Evolutionary conservation across 495 filamentous ascomycete species (phyloP), one percentile per base, ranked within the genome.

Genomic region (Penicillium cinerascens): DNA sequence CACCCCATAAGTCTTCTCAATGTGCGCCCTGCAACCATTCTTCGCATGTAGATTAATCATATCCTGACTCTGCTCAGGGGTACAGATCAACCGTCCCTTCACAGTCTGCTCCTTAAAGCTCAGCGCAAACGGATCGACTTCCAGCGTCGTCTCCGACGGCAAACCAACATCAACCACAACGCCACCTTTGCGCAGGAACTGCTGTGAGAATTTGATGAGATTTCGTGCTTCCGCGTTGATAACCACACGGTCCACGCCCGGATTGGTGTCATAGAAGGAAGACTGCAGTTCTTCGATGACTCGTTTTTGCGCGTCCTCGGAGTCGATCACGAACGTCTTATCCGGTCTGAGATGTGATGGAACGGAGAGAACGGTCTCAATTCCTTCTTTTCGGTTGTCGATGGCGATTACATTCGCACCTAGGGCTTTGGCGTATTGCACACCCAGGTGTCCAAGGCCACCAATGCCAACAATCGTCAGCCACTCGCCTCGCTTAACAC

Each of bases 31-130:
- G 45, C 55, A 55, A 9, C 47, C 42, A 51, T 55, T 17, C 11
- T 51, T 25, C 0, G 47, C 53, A 51, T 55, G 53, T 35, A 55
- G 26, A 38, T 55, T 43, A 17, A 55, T 55, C 53, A 55, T 55
- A 42, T 55, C 42, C 36, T 55, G 53, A 51, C 53, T 46, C 25
- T 55, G 53, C 42, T 55, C 42, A 3, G 53, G 53, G 18, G 53
- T 55, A 26, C 47, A 55, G 42, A 55, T 55, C 47, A 55, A 42
- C 9, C 53, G 16, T 1, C 52, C 52, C 35, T 45, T 55, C 4
- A 55, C 33, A 20, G 46, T 55, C 29, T 55, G 45, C 33, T 55
- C 52, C 46, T 55, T 55, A 20, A 55, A 55, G 27, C 38, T 49
- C 21, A 55, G 17, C 6, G 52, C 52, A 35, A 55, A 55, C 10